Evolutionary conservation across 2,329 filamentous ascomycete genomes (phyloP).

Genomic region (Bertia moriformis): DNA sequence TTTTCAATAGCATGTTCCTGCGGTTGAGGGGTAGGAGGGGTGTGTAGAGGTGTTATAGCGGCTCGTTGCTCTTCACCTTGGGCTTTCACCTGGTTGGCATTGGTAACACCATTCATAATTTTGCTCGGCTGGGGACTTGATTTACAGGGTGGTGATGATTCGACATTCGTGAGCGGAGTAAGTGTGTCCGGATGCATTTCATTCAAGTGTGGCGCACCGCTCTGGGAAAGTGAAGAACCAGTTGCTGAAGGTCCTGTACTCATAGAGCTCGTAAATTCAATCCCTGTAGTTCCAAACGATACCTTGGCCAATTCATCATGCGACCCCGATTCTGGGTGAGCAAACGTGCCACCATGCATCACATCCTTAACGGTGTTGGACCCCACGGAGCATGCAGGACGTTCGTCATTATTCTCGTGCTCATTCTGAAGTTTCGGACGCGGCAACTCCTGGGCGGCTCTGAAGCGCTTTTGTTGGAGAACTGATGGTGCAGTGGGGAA

Average conservation of each 20-base stretch:
- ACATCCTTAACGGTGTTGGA: neutral
- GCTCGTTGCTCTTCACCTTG: neutral
- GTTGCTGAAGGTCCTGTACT: neutral
- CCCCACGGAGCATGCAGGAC: neutral
- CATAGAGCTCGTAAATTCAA: neutral
- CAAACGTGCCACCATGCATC: no score
- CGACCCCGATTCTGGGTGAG: no score
- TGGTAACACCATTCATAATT: neutral
- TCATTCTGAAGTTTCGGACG: neutral
- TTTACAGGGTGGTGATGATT: conserved; percentile 43
- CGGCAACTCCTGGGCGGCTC: neutral
- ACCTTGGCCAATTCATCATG: no score
- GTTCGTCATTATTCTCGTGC: neutral
- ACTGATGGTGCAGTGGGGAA: conserved; percentile 33
- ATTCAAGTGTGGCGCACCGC: conserved; percentile 15
- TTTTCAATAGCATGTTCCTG: conserved; percentile 31
- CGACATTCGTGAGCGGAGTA: conserved; percentile 46
- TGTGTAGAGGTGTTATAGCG: neutral
- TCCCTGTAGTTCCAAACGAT: neutral
- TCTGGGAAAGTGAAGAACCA: neutral
- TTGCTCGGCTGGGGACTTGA: conserved; percentile 23
- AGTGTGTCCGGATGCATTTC: conserved; percentile 31
- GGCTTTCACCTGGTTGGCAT: neutral
- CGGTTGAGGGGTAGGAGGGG: conserved; percentile 14
- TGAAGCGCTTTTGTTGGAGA: conserved; percentile 8